A percentile compares a stretch with the other conserved stretches of the same genome.
Evolutionary conservation across 2,329 filamentous ascomycete genomes (phyloP).

Genomic region (Colletotrichum eremochloae): DNA sequence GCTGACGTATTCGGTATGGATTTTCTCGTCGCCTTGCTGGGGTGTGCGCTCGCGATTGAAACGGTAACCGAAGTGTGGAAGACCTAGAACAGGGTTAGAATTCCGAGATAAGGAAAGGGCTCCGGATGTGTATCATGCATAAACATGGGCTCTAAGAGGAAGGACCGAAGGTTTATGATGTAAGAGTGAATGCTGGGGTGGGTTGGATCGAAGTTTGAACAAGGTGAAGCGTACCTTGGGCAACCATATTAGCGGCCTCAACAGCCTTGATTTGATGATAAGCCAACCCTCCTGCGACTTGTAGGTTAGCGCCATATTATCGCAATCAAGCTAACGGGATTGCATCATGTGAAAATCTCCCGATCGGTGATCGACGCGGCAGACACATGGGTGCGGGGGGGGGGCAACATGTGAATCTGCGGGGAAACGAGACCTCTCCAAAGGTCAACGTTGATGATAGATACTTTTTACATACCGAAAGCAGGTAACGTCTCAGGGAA

Average conservation of each 20-base stretch:
- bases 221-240: slow-evolving; percentile 29
- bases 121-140: background rate
- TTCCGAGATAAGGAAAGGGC: slow-evolving; percentile 11
- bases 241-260: slow-evolving; percentile 27
- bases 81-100: slow-evolving; percentile 17
- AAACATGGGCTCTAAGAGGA: background rate
- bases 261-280: slow-evolving; percentile 29
- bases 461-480: background rate
- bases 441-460: background rate
- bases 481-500: background rate
- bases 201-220: background rate
- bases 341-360: slow-evolving; percentile 13
- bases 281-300: slow-evolving; percentile 13
- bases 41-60: background rate
- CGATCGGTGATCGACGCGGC: slow-evolving; percentile 1
- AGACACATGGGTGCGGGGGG: slow-evolving; percentile 1
- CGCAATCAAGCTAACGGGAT: slow-evolving; percentile 3
- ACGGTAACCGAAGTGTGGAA: background rate
- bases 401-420: background rate
- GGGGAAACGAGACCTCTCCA: background rate
- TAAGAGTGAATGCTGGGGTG: background rate
- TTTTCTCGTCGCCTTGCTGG: background rate
- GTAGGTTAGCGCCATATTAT: slow-evolving; percentile 10
- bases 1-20: background rate
- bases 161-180: background rate